A percentile compares a stretch with the other conserved stretches of the same genome.
These are phyloP conservation scores for Nemania sp. DNA, from an alignment of 2,329 filamentous ascomycete genomes.

Conservation along the genomic window DNA sequence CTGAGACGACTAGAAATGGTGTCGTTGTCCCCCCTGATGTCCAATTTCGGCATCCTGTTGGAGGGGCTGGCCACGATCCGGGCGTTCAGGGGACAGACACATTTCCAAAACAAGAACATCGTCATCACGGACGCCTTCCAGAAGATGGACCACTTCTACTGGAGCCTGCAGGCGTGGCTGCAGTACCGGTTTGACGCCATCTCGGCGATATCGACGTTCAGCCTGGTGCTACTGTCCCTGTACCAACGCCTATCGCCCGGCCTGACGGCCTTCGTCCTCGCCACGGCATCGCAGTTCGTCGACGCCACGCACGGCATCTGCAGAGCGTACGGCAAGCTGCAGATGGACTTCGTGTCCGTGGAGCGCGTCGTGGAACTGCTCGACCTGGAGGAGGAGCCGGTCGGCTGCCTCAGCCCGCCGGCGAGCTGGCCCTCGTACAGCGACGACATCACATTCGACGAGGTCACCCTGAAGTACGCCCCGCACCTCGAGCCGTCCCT, in stretches of 20 bases:
- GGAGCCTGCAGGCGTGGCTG: constrained; percentile 85
- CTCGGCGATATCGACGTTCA: constrained; percentile 74
- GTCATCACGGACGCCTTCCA: constrained; percentile 85
- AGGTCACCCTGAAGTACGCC: constrained; percentile 80
- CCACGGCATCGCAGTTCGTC: constrained; percentile 72
- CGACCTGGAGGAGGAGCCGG: constrained; percentile 74
- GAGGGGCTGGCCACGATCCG: constrained; percentile 86
- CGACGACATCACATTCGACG: constrained; percentile 75
- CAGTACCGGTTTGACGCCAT: constrained; percentile 76
- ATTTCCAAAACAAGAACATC: constrained; percentile 81
- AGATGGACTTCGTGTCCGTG: constrained; percentile 91
- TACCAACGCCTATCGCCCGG: constrained; percentile 76
- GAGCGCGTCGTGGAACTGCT: constrained; percentile 84
- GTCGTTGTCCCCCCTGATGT: constrained; percentile 84
- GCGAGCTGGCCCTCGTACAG: constrained; percentile 75
- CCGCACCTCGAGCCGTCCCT: constrained; percentile 76
- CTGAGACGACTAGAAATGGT: constrained; percentile 87
- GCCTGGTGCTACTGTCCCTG: constrained; percentile 74
- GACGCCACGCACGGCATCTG: constrained; percentile 74
- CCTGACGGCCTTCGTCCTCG: constrained; percentile 81
- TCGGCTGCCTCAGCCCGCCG: constrained; percentile 69
- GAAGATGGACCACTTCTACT: constrained; percentile 96
- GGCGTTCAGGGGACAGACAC: constrained; percentile 76
- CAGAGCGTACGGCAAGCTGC: constrained; percentile 78
- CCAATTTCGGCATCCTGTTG: constrained; percentile 87